Percentiles rank a stretch among this genome's conserved stretches.
Evolutionary conservation across 2,329 filamentous ascomycete species (phyloP).

Genomic region (Claviceps sp.): DNA sequence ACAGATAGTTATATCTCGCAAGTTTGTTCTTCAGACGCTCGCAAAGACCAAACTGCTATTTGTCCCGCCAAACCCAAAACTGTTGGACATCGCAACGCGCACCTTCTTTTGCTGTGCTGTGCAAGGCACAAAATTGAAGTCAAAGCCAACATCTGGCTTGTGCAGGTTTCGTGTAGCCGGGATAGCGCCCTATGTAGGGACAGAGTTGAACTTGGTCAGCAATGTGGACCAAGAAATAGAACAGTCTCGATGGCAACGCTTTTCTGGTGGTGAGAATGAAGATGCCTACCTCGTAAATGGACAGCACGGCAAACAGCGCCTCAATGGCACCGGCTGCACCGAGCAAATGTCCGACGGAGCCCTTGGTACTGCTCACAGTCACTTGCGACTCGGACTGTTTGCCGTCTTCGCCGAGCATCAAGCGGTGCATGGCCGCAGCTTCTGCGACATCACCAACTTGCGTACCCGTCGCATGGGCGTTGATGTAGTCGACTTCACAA

Average conservation of each 20-base stretch:
- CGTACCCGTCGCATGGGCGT: slow-evolving; percentile 89
- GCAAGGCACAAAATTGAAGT: slow-evolving; percentile 76
- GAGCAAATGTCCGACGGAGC: slow-evolving; percentile 79
- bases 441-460: slow-evolving; percentile 77
- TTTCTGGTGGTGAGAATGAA: neutral
- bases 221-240: neutral
- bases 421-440: slow-evolving; percentile 62
- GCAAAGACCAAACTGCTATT: slow-evolving; percentile 82
- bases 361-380: slow-evolving; percentile 87
- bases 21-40: slow-evolving; percentile 5
- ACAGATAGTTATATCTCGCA: too few species aligned
- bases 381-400: slow-evolving; percentile 47
- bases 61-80: slow-evolving; percentile 94
- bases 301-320: slow-evolving; percentile 70
- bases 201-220: slow-evolving; percentile 6
- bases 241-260: too few species aligned
- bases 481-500: slow-evolving; percentile 71
- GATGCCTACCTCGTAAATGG: slow-evolving; percentile 57
- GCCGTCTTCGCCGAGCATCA: slow-evolving; percentile 65
- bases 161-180: slow-evolving; percentile 80
- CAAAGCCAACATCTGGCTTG: slow-evolving; percentile 49
- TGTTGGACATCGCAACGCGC: slow-evolving; percentile 73
- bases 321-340: slow-evolving; percentile 87
- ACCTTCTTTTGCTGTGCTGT: slow-evolving; percentile 57
- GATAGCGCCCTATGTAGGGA: slow-evolving; percentile 49